Base-by-base conservation (phyloP, 345 rosid genomes). In the Jatropha curcas region DNA sequence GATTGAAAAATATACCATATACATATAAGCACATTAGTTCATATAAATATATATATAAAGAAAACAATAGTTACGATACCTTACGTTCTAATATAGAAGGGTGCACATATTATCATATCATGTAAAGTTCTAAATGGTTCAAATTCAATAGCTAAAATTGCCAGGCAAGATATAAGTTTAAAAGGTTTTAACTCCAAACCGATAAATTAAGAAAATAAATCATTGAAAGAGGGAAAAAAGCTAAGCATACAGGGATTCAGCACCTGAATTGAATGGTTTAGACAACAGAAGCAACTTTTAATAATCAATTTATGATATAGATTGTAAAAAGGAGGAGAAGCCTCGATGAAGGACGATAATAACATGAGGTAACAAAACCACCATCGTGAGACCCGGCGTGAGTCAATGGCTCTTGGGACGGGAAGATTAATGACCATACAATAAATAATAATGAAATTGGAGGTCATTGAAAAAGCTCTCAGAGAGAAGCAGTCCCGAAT, bases 401-500 rank as follows among this genome's bases (percentile, higher is more conserved):
- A 45, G 69, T 28, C n/a, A 65, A 74, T 67, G 78, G n/a, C n/a
- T n/a, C 75, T 79, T 69, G 78, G 76, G 68, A 65, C 73, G 77
- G 71, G 71, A 70, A 85, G 84, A n/a, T n/a, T n/a, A n/a, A 58
- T 80, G 86, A 77, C 90, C 92, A 77, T 92, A 90, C 82, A n/a
- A n/a, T n/a, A n/a, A n/a, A 90, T 46, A 51, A 79, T 60, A 70
- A 83, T 76, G 20, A 84, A 84, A 65, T 74, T 77, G n/a, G 73
- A 86, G 81, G 82, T 87, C 80, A 67, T 86, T 74, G n/a, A n/a
- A 79, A 94, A 94, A 60, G 92, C 87, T 83, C 88, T 83, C 70
- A 91, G 72, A 7, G 98, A n/a, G 98, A 82, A 94, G 98, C 70
- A 94, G 64, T n/a, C n/a, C 78, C 91, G 87, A 72, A 94, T 76